phyloP scores from a whole-genome alignment of 768 basidiomycete genomes.

The Pulveroboletus sp. region DNA sequence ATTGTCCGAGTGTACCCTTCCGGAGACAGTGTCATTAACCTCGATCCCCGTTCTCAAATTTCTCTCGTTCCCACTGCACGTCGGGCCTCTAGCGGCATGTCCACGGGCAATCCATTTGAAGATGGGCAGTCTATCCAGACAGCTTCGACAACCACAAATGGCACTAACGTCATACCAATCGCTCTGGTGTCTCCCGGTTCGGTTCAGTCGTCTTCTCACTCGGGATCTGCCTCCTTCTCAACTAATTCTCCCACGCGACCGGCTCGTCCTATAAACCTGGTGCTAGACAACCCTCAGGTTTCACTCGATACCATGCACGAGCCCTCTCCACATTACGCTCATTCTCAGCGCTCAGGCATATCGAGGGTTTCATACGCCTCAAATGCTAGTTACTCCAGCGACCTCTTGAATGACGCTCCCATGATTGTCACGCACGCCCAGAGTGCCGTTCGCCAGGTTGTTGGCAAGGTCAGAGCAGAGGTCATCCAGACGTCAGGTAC shows the following conservation, averaged over 20 bases:
- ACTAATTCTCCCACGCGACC: slow-evolving; percentile 48
- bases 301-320: slow-evolving; percentile 46
- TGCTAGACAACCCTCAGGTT: slow-evolving; percentile 58
- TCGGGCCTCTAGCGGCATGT: slow-evolving; percentile 18
- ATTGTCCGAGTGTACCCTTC: slow-evolving; percentile 47
- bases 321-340: slow-evolving; percentile 35
- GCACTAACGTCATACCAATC: slow-evolving; percentile 84
- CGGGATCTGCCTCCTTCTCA: slow-evolving; percentile 23
- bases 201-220: slow-evolving; percentile 30
- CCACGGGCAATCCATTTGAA: slow-evolving; percentile 63
- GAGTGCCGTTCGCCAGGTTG: slow-evolving; percentile 59
- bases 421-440: slow-evolving; percentile 73
- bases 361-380: slow-evolving; percentile 71
- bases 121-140: slow-evolving; percentile 80
- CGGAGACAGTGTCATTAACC: slow-evolving; percentile 52
- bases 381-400: slow-evolving; percentile 69
- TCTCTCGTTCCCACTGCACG: slow-evolving; percentile 15
- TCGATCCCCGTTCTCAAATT: slow-evolving; percentile 48
- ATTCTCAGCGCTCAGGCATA: slow-evolving; percentile 51
- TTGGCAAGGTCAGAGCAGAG: slow-evolving; percentile 75
- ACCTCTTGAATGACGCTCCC: slow-evolving; percentile 75
- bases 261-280: slow-evolving; percentile 53
- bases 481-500: slow-evolving; percentile 59
- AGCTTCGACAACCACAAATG: slow-evolving; percentile 62
- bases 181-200: slow-evolving; percentile 67